Base-by-base conservation (phyloP, 805 yeast species). In the Candida andamanensis region DNA sequence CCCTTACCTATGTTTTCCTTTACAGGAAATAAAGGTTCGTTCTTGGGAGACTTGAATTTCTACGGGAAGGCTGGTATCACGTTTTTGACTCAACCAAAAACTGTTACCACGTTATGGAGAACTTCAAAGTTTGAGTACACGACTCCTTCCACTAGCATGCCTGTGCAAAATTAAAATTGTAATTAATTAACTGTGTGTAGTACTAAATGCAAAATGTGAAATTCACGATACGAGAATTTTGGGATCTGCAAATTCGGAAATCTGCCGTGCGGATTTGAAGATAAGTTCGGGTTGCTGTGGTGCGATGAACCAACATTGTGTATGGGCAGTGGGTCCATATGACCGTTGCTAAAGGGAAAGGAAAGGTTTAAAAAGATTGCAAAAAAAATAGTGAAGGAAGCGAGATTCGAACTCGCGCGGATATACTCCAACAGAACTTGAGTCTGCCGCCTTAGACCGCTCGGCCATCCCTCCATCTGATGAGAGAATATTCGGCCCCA, bases 1-100 rank as follows among this genome's bases (percentile, higher is more conserved):
- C 89, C 89, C 30, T 63, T 81, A 54, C 87, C 89, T 38, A 78
- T 81, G 84, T 80, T 80, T 58, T 77, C 85, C 3, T 80, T 80
- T 63, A 81, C 89, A 9, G 89, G 89, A 17, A 75, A 74, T 56
- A 78, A 78, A 60, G 82, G 76, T 23, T 78, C 85, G 5, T 80
- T 81, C 72, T 66, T 80, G 44, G 89, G 89, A 21, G 87, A 81
- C 52, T 70, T 81, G 67, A 81, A 81, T 65, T 80, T 80, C 56
- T 80, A 80, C 58, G 89, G 89, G 37, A 77, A 79, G 62, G 71
- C 81, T n/a, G 87, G 89, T 18, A 52, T 81, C 29, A 67, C 77
- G 33, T 80, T 80, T 60, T 66, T 79, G 60, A 80, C 89, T 20
- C 80, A 78, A 62, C 75, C 81, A 46, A 81, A 80, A 67, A 81